Base-by-base conservation (phyloP, 345 rosid species). In the Xanthoceras sorbifolium region DNA sequence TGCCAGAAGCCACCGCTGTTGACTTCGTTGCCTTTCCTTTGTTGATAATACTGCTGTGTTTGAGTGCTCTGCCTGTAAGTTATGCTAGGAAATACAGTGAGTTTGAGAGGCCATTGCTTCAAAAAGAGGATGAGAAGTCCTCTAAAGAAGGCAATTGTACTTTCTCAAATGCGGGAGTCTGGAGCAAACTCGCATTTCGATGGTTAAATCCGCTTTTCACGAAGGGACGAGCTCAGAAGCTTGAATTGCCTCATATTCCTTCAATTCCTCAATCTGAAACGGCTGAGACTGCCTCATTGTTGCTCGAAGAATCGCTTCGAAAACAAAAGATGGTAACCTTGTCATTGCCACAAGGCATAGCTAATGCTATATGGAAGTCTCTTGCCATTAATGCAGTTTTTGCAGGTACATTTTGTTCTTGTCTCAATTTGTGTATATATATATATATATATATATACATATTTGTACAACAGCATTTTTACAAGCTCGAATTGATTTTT, bases 141-240 rank as follows among this genome's bases (percentile, higher is more conserved):
- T 63, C 46, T 3, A 78, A 59, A 65, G 82, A 75, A 28, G 28
- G 14, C 7, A 28, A 12, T 57, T 9, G 6, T 48, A 25, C 67
- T 52, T 91, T 82, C 14, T 44, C 61, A 15, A 72, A 62, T 65
- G 84, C 93, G 36, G 86, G 90, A 46, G 67, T 89, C 29, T 86
- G 84, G 90, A 81, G 90, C 72, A 80, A 67, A 42, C 72, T 89
- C 54, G 84, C 84, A 1, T 90, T 90, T 73, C 67, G 12, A 25
- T 90, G 94, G 94, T 85, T 90, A 15, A 89, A 90, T 78, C 92
- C 88, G 2, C 82, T 88, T 48, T 85, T 91, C 40, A 29, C 38
- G 10, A 77, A 12, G 64, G 93, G 93, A 29, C 67, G 88, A 29
- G 59, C 11, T 14, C 80, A 80, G 76, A 91, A 81, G 44, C 86